Conservation (phyloP, 2,329 filamentous ascomycete species). For the Aspergillus sp. region DNA sequence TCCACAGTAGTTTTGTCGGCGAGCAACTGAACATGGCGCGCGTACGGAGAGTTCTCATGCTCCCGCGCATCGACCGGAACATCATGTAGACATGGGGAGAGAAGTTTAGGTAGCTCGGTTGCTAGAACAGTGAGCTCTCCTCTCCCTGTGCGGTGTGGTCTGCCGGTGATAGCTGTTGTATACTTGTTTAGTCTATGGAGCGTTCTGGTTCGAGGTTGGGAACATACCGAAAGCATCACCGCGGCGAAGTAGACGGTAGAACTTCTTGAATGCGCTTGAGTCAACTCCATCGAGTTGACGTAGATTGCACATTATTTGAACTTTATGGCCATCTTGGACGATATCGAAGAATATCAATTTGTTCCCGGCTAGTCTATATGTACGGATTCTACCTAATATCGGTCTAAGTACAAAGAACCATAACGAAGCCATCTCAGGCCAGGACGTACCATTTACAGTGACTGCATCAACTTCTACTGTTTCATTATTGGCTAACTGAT, state of each 20-base stretch:
- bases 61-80: constrained; percentile 71
- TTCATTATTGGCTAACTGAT: constrained; percentile 38
- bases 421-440: constrained; percentile 18
- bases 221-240: constrained; percentile 81
- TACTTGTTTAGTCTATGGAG: constrained; percentile 13
- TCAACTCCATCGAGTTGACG: constrained; percentile 41
- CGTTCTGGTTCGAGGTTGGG: constrained; percentile 9
- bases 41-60: constrained; percentile 69
- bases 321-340: constrained; percentile 65
- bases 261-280: constrained; percentile 54
- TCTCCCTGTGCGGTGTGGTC: constrained; percentile 66
- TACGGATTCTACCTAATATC: constrained; percentile 68
- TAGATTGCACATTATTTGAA: constrained; percentile 77
- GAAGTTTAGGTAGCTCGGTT: constrained; percentile 65
- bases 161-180: constrained; percentile 64
- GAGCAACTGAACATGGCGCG: constrained; percentile 83
- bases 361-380: constrained; percentile 68
- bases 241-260: constrained; percentile 67
- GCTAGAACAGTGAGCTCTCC: constrained; percentile 76
- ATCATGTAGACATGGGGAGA: constrained; percentile 77
- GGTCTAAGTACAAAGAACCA: constrained; percentile 40
- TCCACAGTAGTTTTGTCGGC: constrained; percentile 69
- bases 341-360: constrained; percentile 85
- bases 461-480: constrained; percentile 41
- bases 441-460: constrained; percentile 44